Conservation (phyloP, 352 stramenopile species). For the Phytophthora ramorum region DNA sequence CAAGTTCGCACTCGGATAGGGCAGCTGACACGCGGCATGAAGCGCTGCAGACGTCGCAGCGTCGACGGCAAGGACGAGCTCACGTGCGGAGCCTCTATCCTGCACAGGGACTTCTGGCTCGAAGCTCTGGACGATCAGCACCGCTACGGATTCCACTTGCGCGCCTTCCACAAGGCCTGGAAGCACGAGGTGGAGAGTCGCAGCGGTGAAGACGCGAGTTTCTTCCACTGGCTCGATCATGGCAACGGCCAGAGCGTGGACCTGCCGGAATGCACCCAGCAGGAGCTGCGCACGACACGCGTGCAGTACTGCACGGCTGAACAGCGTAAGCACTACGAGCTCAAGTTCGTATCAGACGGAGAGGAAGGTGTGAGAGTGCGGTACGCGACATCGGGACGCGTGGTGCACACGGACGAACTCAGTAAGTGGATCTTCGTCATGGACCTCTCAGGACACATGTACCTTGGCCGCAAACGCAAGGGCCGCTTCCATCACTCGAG, state of each 20-base stretch:
- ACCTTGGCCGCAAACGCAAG: slow-evolving; percentile 77
- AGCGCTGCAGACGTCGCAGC: slow-evolving; percentile 16
- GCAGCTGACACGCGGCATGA: slow-evolving; percentile 41
- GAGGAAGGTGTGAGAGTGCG: slow-evolving; percentile 22
- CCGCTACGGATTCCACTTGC: slow-evolving; percentile 76
- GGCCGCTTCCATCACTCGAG: slow-evolving; percentile 82
- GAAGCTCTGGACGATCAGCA: slow-evolving; percentile 76
- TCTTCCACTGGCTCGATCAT: slow-evolving; percentile 80
- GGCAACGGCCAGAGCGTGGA: slow-evolving; percentile 52
- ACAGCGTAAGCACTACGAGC: slow-evolving; percentile 51
- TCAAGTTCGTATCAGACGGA: slow-evolving; percentile 40
- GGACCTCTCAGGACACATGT: slow-evolving; percentile 48
- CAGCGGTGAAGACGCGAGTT: slow-evolving; percentile 38
- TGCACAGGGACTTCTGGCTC: slow-evolving; percentile 82
- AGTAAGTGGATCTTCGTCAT: slow-evolving; percentile 89
- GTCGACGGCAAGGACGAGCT: slow-evolving; percentile 1
- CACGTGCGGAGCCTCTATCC: slow-evolving; percentile 40
- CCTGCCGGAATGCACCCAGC: slow-evolving; percentile 62
- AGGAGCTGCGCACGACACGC: slow-evolving; percentile 45
- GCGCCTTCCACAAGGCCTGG: slow-evolving; percentile 71
- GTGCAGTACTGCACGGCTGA: slow-evolving; percentile 63
- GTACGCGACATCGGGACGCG: slow-evolving; percentile 42
- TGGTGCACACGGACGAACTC: slow-evolving; percentile 62
- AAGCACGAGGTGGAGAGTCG: slow-evolving; percentile 48
- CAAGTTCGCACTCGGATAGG: slow-evolving; percentile 41